Evolutionary conservation across 1,284 basidiomycete species (phyloP).

Genomic region (Ganoderma meredithae): DNA sequence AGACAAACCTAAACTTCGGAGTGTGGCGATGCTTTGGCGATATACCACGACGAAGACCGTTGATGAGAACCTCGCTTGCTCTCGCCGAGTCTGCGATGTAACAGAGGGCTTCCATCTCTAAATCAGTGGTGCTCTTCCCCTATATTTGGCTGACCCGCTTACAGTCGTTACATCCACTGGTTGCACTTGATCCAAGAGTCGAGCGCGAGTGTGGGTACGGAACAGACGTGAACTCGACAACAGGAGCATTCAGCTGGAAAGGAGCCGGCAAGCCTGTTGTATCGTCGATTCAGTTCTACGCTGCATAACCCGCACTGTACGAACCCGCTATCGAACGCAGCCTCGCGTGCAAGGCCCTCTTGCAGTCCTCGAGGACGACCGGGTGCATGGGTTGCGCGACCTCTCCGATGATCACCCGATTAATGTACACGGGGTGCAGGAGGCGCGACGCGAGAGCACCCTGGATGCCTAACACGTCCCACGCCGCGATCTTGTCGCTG

Average conservation of each 20-base stretch:
- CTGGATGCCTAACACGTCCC: conserved; percentile 86
- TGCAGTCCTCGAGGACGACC: conserved; percentile 61
- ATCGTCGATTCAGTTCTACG: background rate
- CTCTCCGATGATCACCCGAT: conserved; percentile 74
- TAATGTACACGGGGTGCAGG: conserved; percentile 71
- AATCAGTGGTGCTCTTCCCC: background rate
- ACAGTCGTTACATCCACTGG: conserved; percentile 74
- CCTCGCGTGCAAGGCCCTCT: conserved; percentile 65
- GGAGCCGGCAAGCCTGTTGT: conserved; percentile 3
- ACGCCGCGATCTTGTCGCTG: conserved; percentile 90
- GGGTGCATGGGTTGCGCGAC: conserved; percentile 53
- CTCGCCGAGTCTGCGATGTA: conserved; percentile 64
- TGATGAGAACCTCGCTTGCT: conserved; percentile 69
- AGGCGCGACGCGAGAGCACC: conserved; percentile 73
- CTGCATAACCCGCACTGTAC: background rate
- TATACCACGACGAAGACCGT: conserved; percentile 79
- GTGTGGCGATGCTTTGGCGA: conserved; percentile 70
- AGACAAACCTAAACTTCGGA: conserved; percentile 63
- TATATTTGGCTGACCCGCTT: conserved; percentile 32
- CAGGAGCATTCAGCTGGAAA: conserved; percentile 57
- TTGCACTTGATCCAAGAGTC: conserved; percentile 37
- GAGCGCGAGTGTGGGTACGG: conserved; percentile 68
- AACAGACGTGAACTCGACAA: conserved; percentile 61
- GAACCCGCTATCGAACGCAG: conserved; percentile 43
- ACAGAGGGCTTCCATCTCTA: conserved; percentile 59